Conservation (phyloP, 495 filamentous ascomycete species). For the Aspergillus bridgeri region DNA sequence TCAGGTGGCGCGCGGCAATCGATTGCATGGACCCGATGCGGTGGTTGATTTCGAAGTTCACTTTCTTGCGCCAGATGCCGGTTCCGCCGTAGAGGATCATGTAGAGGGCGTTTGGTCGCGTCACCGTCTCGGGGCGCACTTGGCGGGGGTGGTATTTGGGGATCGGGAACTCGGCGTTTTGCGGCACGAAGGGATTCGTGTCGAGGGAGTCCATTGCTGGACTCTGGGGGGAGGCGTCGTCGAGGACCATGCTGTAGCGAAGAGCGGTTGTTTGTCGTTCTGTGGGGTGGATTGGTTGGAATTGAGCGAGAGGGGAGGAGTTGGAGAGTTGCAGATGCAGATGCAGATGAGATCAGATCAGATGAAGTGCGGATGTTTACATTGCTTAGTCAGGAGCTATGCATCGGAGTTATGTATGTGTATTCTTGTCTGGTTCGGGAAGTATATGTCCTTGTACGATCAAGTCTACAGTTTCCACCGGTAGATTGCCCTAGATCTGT, state of each 20-base stretch:
- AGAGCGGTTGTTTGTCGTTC: background rate
- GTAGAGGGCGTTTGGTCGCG: constrained; percentile 23
- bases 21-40: constrained; percentile 21
- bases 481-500: constrained; percentile 6
- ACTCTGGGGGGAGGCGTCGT: constrained; percentile 4
- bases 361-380: too few species aligned
- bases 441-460: background rate
- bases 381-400: background rate
- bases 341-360: too few species aligned
- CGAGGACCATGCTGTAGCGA: constrained; percentile 20
- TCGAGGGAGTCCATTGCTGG: background rate
- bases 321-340: background rate
- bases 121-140: background rate
- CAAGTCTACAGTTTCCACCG: background rate
- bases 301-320: background rate
- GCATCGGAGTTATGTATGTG: background rate
- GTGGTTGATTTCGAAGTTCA: constrained; percentile 7
- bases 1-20: constrained; percentile 23
- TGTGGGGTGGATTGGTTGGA: background rate
- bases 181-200: background rate
- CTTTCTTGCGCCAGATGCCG: constrained; percentile 17
- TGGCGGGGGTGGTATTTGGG: background rate
- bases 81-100: constrained; percentile 31
- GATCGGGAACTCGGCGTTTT: background rate
- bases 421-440: background rate